Evolutionary conservation across 106 monocot species (phyloP).

Genomic region (Dendrobium catenatum): DNA sequence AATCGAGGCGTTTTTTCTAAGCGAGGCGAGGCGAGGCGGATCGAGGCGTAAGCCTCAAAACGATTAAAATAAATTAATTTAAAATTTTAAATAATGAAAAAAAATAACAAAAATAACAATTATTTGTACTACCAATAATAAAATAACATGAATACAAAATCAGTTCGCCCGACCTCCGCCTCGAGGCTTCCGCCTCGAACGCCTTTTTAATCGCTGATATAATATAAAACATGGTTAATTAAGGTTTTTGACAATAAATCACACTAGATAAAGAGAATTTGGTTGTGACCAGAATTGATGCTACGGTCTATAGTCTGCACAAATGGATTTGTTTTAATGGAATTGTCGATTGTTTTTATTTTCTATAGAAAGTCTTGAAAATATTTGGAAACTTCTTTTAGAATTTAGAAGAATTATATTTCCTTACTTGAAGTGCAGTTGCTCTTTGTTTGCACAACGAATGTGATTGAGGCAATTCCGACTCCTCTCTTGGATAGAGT

Average conservation of each 20-base stretch:
- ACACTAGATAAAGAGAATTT: neutral
- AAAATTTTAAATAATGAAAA: too few relatives aligned
- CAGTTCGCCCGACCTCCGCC: too few relatives aligned
- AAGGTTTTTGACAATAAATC: neutral
- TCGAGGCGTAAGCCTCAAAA: too few relatives aligned
- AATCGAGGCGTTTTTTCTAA: too few relatives aligned
- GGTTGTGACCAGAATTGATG: neutral
- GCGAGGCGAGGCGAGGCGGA: too few relatives aligned
- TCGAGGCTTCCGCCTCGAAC: too few relatives aligned
- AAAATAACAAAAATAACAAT: too few relatives aligned
- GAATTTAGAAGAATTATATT: neutral
- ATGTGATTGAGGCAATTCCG: conserved; percentile 92
- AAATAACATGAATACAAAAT: too few relatives aligned
- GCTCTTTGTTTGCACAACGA: conserved; percentile 97
- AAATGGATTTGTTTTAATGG: neutral
- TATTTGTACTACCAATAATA: too few relatives aligned
- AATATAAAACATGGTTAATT: neutral
- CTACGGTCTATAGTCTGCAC: neutral
- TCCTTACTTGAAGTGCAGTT: conserved; percentile 29
- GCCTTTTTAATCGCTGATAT: too few relatives aligned
- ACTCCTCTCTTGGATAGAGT: conserved; percentile 94
- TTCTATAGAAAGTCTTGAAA: neutral
- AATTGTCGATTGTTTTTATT: neutral
- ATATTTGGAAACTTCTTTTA: neutral
- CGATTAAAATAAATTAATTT: too few relatives aligned